These are phyloP conservation scores for Zanthoxylum bungeanum DNA, from an alignment of 345 rosid genomes.

Conservation along the genomic window DNA sequence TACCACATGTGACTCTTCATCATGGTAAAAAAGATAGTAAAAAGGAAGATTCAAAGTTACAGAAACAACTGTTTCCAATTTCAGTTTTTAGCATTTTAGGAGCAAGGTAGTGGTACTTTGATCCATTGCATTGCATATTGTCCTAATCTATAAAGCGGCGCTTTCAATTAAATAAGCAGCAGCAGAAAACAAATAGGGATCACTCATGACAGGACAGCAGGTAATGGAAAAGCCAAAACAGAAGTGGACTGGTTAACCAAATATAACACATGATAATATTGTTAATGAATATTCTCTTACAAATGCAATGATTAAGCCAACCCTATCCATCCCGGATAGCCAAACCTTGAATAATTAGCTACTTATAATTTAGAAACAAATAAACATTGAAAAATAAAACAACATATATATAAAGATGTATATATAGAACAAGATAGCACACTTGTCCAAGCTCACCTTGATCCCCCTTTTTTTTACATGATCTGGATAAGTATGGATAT, in stretches of 20 bases:
- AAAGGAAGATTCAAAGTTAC: slow-evolving; percentile 4
- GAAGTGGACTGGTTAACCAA: background rate
- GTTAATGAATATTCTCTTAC: slow-evolving; percentile 14
- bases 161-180: background rate
- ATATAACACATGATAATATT: slow-evolving; percentile 1
- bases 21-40: slow-evolving; percentile 4
- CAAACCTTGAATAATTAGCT: slow-evolving; percentile 14
- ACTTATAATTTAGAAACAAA: slow-evolving; percentile 9
- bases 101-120: background rate
- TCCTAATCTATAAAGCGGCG: slow-evolving; percentile 7
- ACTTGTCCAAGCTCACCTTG: slow-evolving; percentile 16
- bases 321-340: slow-evolving; percentile 12
- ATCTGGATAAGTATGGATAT: background rate
- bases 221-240: background rate
- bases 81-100: background rate
- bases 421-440: slow-evolving; percentile 3
- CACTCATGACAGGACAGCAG: slow-evolving; percentile 1
- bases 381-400: background rate
- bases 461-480: slow-evolving; percentile 2
- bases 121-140: slow-evolving; percentile 7
- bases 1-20: slow-evolving; percentile 7
- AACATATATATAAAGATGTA: background rate
- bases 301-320: background rate
- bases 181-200: background rate
- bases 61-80: background rate